Percentiles rank a stretch among this genome's conserved stretches.
Evolutionary conservation across 2,329 filamentous ascomycete species (phyloP).

Genomic region (Helicocarpus griseus): DNA sequence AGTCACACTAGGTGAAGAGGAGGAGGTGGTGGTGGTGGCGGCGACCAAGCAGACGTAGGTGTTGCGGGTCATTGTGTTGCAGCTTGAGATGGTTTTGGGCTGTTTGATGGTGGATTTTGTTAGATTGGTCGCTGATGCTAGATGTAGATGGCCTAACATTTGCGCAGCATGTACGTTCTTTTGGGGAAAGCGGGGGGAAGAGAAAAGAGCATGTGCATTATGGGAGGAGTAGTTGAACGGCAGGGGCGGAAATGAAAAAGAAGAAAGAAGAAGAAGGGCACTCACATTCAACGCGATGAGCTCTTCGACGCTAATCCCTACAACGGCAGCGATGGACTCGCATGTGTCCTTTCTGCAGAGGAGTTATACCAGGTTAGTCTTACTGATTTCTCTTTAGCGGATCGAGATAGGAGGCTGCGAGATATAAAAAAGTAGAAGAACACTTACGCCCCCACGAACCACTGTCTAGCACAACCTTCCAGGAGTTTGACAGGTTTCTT

Average conservation of each 20-base stretch:
- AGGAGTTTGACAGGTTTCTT: neutral
- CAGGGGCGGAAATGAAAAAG: neutral
- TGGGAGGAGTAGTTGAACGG: neutral
- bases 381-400: neutral
- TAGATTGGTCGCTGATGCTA: neutral
- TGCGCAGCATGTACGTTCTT: too few species aligned
- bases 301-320: neutral
- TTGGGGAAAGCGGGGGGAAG: too few species aligned
- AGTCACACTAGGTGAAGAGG: neutral
- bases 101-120: neutral
- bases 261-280: neutral
- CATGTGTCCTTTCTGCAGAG: neutral
- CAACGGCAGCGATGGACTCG: neutral
- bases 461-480: neutral
- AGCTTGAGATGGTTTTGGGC: neutral
- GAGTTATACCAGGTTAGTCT: neutral
- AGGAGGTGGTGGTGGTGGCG: neutral
- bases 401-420: neutral
- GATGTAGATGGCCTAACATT: too few species aligned
- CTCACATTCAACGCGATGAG: neutral
- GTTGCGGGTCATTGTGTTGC: neutral
- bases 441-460: neutral
- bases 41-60: neutral
- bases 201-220: too few species aligned
- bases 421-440: neutral